phyloP scores from a whole-genome alignment of 768 basidiomycete species.

The Tephrocybe sp. region DNA sequence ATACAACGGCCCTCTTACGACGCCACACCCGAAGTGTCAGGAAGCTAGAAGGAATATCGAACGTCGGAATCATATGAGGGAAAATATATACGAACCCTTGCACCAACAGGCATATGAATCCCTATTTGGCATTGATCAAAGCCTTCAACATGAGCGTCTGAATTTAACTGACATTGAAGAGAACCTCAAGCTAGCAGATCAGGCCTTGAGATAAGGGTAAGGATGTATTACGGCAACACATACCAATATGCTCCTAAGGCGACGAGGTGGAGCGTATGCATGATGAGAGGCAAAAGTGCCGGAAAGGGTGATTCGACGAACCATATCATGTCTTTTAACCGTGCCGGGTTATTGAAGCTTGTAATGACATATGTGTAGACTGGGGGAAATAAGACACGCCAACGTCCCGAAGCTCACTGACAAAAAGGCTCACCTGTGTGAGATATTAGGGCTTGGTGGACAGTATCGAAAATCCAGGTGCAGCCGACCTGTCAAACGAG shows the following conservation, averaged over 20 bases:
- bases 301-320: conserved; percentile 22
- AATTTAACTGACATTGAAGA: conserved; percentile 51
- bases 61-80: background rate
- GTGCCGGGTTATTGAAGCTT: conserved; percentile 45
- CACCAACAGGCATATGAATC: conserved; percentile 54
- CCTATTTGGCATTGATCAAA: conserved; percentile 28
- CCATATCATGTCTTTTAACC: conserved; percentile 46
- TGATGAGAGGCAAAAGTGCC: background rate
- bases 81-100: conserved; percentile 38
- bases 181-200: conserved; percentile 47
- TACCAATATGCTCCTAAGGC: conserved; percentile 51
- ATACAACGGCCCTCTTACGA: conserved; percentile 30
- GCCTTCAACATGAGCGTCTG: background rate
- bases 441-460: conserved; percentile 54
- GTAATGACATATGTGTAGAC: conserved; percentile 56
- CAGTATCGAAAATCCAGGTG: conserved; percentile 49
- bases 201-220: background rate
- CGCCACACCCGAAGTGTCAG: conserved; percentile 44
- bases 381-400: conserved; percentile 18
- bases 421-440: conserved; percentile 40
- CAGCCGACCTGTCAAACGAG: conserved; percentile 37
- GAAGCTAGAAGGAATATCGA: conserved; percentile 29
- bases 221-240: conserved; percentile 14
- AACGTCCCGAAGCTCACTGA: background rate
- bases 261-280: background rate